These are phyloP conservation scores for Cercospora nicotianae DNA, from an alignment of 2,329 filamentous ascomycete genomes.

Conservation along the genomic window DNA sequence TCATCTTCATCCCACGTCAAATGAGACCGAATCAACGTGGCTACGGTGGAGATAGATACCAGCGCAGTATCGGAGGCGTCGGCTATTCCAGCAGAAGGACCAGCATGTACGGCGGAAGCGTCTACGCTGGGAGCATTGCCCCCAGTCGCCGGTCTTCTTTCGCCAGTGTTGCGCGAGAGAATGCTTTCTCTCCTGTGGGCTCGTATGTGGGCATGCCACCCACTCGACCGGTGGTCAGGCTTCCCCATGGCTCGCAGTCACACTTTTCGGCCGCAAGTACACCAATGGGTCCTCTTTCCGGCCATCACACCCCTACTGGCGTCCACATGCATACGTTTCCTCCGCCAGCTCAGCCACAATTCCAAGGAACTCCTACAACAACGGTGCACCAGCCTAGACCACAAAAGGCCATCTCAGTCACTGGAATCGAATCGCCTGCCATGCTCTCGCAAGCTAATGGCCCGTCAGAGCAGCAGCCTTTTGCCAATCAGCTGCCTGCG, in stretches of 20 bases:
- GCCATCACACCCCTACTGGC: slow-evolving; percentile 48
- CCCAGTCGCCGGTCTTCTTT: slow-evolving; percentile 84
- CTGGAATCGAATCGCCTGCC: slow-evolving; percentile 84
- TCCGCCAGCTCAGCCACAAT: slow-evolving; percentile 56
- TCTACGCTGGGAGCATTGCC: slow-evolving; percentile 83
- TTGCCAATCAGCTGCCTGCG: slow-evolving; percentile 89
- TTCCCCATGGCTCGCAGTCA: slow-evolving; percentile 63
- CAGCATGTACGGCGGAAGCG: slow-evolving; percentile 78
- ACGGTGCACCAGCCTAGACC: slow-evolving; percentile 94
- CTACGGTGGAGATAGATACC: slow-evolving; percentile 65
- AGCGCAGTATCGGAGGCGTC: slow-evolving; percentile 67
- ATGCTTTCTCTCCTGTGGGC: slow-evolving; percentile 73
- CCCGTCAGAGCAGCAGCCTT: slow-evolving; percentile 72
- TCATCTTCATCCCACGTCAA: slow-evolving; percentile 95
- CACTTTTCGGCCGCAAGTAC: slow-evolving; percentile 38
- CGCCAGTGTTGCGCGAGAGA: slow-evolving; percentile 67
- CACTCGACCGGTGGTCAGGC: slow-evolving; percentile 79
- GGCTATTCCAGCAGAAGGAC: slow-evolving; percentile 72
- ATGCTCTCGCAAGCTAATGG: slow-evolving; percentile 54
- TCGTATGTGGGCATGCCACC: slow-evolving; percentile 59
- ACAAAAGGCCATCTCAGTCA: slow-evolving; percentile 90
- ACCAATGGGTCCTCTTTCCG: slow-evolving; percentile 37
- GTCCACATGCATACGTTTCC: slow-evolving; percentile 56
- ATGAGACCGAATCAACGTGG: slow-evolving; percentile 89
- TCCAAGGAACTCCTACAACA: slow-evolving; percentile 62